These are phyloP conservation scores for Euphorbia peplus DNA, from an alignment of 345 rosid genomes.

Conservation along the genomic window DNA sequence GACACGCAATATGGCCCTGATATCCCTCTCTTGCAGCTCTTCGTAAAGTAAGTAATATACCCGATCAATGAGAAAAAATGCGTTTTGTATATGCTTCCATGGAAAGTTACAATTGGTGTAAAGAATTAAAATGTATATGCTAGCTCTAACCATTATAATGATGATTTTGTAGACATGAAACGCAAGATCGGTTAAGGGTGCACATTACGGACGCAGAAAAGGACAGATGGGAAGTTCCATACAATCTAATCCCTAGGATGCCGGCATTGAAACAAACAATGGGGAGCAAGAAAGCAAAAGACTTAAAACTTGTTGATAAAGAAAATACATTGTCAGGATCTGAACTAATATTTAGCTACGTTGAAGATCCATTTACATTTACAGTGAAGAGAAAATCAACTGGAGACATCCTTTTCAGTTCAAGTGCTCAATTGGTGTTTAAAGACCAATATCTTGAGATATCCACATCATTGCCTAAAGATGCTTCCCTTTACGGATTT, in stretches of 20 bases:
- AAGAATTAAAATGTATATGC: too few relatives aligned
- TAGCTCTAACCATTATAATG: too few relatives aligned
- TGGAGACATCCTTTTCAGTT: constrained; percentile 74
- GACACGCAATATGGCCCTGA: too few relatives aligned
- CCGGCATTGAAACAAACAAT: constrained; percentile 46
- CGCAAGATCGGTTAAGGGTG: constrained; percentile 68
- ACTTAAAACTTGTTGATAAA: too few relatives aligned
- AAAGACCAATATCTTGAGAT: constrained; percentile 96
- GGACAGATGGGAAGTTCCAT: constrained; percentile 93
- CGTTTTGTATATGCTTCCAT: too few relatives aligned
- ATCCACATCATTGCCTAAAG: constrained; percentile 76
- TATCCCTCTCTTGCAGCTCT: too few relatives aligned
- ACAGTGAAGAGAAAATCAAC: constrained; percentile 76
- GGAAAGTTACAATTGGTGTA: too few relatives aligned
- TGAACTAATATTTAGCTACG: constrained; percentile 61
- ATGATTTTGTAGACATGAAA: constrained; percentile 73
- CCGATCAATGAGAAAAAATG: too few relatives aligned
- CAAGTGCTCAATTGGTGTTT: constrained; percentile 68
- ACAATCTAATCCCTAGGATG: constrained; percentile 72
- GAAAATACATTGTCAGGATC: constrained; percentile 56
- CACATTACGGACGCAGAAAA: constrained; percentile 82
- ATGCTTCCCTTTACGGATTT: constrained; percentile 80
- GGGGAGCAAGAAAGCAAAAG: constrained; percentile 49
- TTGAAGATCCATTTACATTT: constrained; percentile 73
- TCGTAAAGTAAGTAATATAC: too few relatives aligned